Conservation (phyloP, 352 stramenopile species). For the Blastocystis sp. region DNA sequence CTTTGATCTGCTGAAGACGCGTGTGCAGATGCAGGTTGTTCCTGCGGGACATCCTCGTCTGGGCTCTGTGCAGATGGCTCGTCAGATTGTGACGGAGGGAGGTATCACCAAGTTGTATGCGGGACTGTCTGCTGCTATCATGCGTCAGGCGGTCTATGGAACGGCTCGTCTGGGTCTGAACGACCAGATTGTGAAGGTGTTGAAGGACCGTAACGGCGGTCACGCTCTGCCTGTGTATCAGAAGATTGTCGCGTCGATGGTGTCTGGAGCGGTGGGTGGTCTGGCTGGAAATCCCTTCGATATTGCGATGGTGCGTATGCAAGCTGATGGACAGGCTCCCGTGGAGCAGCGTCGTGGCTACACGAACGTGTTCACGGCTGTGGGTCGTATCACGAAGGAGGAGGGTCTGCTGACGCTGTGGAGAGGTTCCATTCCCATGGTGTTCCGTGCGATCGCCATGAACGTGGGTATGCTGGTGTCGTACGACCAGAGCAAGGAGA, state of each 20-base stretch:
- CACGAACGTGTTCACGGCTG: slow-evolving; percentile 93
- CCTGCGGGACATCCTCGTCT: not conserved
- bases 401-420: slow-evolving; percentile 78
- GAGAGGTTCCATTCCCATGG: slow-evolving; percentile 76
- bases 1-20: slow-evolving; percentile 56
- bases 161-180: slow-evolving; percentile 64
- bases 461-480: slow-evolving; percentile 97
- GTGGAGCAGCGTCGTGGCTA: slow-evolving; percentile 83
- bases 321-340: slow-evolving; percentile 84
- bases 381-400: slow-evolving; percentile 72
- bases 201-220: slow-evolving; percentile 59
- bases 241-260: slow-evolving; percentile 59
- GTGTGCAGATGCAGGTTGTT: slow-evolving; percentile 42
- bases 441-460: slow-evolving; percentile 90
- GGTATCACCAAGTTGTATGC: slow-evolving; percentile 59
- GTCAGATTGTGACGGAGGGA: slow-evolving; percentile 22
- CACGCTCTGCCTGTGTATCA: slow-evolving; percentile 59
- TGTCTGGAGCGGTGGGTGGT: slow-evolving; percentile 64
- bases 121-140: slow-evolving; percentile 63
- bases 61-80: slow-evolving; percentile 36
- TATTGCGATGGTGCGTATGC: slow-evolving; percentile 88
- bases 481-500: slow-evolving; percentile 82
- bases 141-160: slow-evolving; percentile 64
- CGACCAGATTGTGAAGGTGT: slow-evolving; percentile 59
- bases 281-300: slow-evolving; percentile 94